phyloP scores from a whole-genome alignment of 2,329 filamentous ascomycete genomes.

The Cyphellophora europaea region DNA sequence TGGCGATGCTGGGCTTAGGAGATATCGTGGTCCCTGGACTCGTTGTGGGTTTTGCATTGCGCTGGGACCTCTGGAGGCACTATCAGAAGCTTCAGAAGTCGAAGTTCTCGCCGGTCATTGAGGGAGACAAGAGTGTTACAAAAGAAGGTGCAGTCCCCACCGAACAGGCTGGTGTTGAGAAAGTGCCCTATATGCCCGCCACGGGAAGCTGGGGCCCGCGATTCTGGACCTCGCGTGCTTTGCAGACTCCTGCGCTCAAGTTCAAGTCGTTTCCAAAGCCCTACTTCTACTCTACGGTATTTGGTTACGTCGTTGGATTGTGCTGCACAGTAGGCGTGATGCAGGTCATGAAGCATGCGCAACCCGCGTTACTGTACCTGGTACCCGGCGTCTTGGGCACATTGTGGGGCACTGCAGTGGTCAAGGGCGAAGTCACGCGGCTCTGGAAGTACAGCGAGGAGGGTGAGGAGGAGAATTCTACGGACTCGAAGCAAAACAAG shows the following conservation, averaged over 20 bases:
- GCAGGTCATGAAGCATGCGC: conserved; percentile 67
- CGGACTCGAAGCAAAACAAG: too few species aligned
- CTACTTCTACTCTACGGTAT: conserved; percentile 71
- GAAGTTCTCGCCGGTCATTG: too few species aligned
- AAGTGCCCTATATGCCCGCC: conserved; percentile 30
- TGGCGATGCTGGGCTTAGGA: conserved; percentile 82
- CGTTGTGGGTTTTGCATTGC: conserved; percentile 74
- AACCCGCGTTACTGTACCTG: conserved; percentile 85
- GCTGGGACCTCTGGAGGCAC: conserved; percentile 83
- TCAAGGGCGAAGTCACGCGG: conserved; percentile 59
- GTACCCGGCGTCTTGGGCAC: conserved; percentile 74
- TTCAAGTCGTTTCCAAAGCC: conserved; percentile 61
- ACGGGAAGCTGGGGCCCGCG: conserved; percentile 73
- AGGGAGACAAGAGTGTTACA: conserved; percentile 23
- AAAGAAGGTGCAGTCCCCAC: conserved; percentile 13
- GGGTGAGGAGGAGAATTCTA: too few species aligned
- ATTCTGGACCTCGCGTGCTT: conserved; percentile 58
- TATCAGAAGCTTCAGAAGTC: conserved; percentile 52
- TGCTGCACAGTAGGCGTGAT: conserved; percentile 66
- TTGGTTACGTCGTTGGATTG: conserved; percentile 73
- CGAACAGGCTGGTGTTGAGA: not conserved
- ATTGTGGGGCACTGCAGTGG: conserved; percentile 63
- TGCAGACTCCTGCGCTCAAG: conserved; percentile 24
- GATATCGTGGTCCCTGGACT: conserved; percentile 91
- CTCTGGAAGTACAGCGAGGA: conserved; percentile 84